Percentiles rank a stretch among this genome's conserved stretches.
Evolutionary conservation across 2,329 filamentous ascomycete genomes (phyloP).

Genomic region (Colletotrichum cereale): DNA sequence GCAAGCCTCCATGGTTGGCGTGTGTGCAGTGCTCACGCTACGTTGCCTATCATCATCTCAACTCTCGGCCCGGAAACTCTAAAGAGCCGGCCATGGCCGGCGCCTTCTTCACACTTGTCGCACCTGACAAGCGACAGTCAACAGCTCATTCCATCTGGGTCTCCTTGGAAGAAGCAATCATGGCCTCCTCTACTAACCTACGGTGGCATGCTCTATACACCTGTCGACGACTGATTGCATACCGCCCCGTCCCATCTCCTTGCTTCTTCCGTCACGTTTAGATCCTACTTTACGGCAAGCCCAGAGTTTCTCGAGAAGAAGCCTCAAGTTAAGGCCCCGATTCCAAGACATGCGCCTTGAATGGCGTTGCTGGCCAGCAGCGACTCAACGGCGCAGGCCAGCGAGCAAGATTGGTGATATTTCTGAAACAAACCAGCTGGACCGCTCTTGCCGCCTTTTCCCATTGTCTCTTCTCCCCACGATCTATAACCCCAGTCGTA

Average conservation of each 20-base stretch:
- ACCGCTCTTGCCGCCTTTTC: constrained; percentile 14
- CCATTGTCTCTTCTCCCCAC: neutral
- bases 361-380: constrained; percentile 4
- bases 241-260: constrained; percentile 25
- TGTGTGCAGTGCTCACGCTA: neutral
- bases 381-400: constrained; percentile 3
- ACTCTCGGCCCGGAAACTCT: constrained; percentile 25
- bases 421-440: constrained; percentile 33
- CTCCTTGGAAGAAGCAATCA: constrained; percentile 20
- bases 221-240: neutral
- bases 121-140: neutral
- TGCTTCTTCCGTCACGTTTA: constrained; percentile 21
- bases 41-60: constrained; percentile 31
- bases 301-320: constrained; percentile 9
- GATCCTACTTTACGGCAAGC: constrained; percentile 9
- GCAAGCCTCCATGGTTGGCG: neutral
- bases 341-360: constrained; percentile 1
- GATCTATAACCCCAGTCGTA: constrained; percentile 30
- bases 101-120: constrained; percentile 2
- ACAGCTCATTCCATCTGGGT: neutral
- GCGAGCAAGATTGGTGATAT: constrained; percentile 9
- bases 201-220: constrained; percentile 9
- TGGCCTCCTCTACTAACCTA: neutral
- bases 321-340: neutral
- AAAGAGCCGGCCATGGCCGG: neutral